Base-by-base conservation (phyloP, 1,284 basidiomycete genomes). In the Xerocomus minutiporus region DNA sequence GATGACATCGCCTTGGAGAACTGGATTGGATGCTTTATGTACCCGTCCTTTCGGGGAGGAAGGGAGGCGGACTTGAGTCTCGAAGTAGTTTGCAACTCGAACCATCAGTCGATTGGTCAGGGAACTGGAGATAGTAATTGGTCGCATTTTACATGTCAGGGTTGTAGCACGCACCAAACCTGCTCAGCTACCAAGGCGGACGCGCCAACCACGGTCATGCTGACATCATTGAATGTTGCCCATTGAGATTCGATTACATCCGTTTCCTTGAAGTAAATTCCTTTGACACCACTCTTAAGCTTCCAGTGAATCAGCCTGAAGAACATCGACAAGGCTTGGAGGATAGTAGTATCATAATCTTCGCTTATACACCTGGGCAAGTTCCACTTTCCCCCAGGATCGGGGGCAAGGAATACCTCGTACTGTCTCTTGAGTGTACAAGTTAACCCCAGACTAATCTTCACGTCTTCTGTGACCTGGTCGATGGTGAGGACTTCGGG, bases 171-270 rank as follows among this genome's bases (percentile, higher is more conserved):
- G 39, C 63, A 94, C 93, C 93, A 96, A 61, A 97, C 81, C 62
- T 95, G 91, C 71, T 97, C 93, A 11, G 95, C 96, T 5, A 99
- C 94, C 13, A 97, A 77, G 52, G 90, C 75, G 40, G 97, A 94
- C 26, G 94, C 97, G 11, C 93, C 93, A 23, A 86, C 79, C 23
- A 95, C 88, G 38, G 88, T 91, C 67, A 94, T 79, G 49, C 93
- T 93, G 41, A 97, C 93, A 65, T 93, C 91, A 62, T 92, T 93
- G 69, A 99, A 86, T 41, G 97, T 97, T 40, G 88, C 86, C 92
- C 95, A 97, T 63, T 99, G 95, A 23, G 89, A 88, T 68, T 99
- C 97, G 31, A 99, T 80, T 25, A 98, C 86, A 66, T 99, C 97
- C 1, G 95, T 97, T 75, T 99, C 96, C 64, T 97, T 96, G 75